Evolutionary conservation across 2,329 filamentous ascomycete species (phyloP).

Genomic region (Diaporthe vaccinii): DNA sequence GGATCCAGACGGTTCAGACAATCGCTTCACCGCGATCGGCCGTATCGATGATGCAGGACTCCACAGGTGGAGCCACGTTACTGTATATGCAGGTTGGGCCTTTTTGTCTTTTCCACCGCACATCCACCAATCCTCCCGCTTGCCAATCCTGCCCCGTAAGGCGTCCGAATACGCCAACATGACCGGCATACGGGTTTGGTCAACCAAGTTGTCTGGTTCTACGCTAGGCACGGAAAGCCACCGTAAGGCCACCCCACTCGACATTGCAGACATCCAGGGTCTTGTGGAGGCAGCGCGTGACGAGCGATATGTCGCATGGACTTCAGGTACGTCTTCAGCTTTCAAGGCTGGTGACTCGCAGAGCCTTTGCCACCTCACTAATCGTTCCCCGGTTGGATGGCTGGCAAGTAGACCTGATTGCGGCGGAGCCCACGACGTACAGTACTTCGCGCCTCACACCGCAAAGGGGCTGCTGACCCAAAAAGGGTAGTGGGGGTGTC

Average conservation of each 20-base stretch:
- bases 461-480: not conserved
- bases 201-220: not conserved
- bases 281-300: not conserved
- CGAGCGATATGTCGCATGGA: not conserved
- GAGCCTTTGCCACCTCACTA: not conserved
- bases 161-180: not conserved
- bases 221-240: conserved; percentile 8
- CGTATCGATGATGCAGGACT: conserved; percentile 9
- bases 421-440: not conserved
- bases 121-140: conserved; percentile 2
- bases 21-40: conserved; percentile 3
- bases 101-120: conserved; percentile 15
- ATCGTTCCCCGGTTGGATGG: not conserved
- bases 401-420: not conserved
- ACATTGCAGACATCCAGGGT: not conserved
- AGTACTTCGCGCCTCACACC: not conserved
- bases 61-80: conserved; percentile 11
- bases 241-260: not conserved
- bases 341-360: not conserved
- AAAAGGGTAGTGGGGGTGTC: not conserved
- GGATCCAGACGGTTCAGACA: not conserved
- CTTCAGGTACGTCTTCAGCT: not conserved
- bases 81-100: conserved; percentile 17
- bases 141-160: conserved; percentile 19
- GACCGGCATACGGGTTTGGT: conserved; percentile 14